Conservation (phyloP, 192 early-diverging fungal species). For the Coemansia sp. region DNA sequence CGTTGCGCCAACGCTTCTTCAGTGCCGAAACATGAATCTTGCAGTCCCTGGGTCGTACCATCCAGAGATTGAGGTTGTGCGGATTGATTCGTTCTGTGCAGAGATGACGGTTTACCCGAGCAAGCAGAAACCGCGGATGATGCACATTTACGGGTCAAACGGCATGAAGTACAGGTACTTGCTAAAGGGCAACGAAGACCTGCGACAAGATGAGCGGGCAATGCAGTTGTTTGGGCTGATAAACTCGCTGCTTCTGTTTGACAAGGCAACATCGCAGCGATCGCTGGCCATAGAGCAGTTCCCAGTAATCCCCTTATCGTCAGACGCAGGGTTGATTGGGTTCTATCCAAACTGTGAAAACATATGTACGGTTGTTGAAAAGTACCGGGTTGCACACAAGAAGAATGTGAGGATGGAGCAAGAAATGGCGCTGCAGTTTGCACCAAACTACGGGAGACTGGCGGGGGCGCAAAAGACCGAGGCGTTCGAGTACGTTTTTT, state of each 20-base stretch:
- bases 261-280: slow-evolving; percentile 86
- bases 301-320: slow-evolving; percentile 91
- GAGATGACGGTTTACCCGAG: slow-evolving; percentile 82
- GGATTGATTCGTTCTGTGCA: slow-evolving; percentile 79
- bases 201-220: slow-evolving; percentile 95
- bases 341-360: slow-evolving; percentile 91
- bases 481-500: slow-evolving; percentile 90
- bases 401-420: slow-evolving; percentile 87
- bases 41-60: slow-evolving; percentile 86
- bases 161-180: slow-evolving; percentile 86
- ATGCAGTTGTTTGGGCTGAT: slow-evolving; percentile 99
- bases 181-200: slow-evolving; percentile 95
- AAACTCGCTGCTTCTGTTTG: slow-evolving; percentile 80
- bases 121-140: slow-evolving; percentile 85
- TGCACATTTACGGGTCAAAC: slow-evolving; percentile 83
- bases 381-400: slow-evolving; percentile 80
- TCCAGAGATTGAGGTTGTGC: slow-evolving; percentile 78
- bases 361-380: slow-evolving; percentile 79
- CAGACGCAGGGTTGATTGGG: slow-evolving; percentile 92
- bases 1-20: slow-evolving; percentile 83
- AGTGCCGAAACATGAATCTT: slow-evolving; percentile 81
- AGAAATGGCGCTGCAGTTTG: slow-evolving; percentile 80
- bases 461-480: slow-evolving; percentile 88
- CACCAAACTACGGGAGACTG: slow-evolving; percentile 87
- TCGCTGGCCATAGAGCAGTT: slow-evolving; percentile 89